Conservation (phyloP, 2,329 filamentous ascomycete species). For the Aspergillus unguis region DNA sequence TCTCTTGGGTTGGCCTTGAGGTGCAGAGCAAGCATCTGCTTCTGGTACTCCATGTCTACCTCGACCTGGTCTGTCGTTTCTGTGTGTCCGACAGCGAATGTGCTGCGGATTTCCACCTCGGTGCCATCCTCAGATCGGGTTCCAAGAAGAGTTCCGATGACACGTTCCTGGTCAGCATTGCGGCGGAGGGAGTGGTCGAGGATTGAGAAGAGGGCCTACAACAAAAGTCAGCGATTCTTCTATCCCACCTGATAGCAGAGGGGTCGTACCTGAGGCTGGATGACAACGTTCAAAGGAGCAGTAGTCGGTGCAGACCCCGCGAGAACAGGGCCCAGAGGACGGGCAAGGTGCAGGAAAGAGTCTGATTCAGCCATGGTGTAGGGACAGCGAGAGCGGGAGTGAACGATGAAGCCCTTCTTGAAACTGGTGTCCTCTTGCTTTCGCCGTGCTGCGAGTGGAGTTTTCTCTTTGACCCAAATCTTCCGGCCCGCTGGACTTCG, state of each 20-base stretch:
- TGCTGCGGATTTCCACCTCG: slow-evolving; percentile 92
- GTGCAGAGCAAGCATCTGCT: slow-evolving; percentile 95
- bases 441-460: slow-evolving; percentile 29
- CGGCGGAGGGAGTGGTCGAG: slow-evolving; percentile 90
- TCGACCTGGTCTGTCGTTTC: slow-evolving; percentile 98
- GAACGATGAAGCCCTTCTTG: slow-evolving; percentile 2
- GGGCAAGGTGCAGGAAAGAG: slow-evolving; percentile 89
- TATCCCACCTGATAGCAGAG: neutral
- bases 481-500: slow-evolving; percentile 24
- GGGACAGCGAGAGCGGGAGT: slow-evolving; percentile 25
- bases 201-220: slow-evolving; percentile 61
- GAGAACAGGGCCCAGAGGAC: slow-evolving; percentile 79
- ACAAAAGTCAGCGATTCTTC: slow-evolving; percentile 16
- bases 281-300: slow-evolving; percentile 86
- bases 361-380: slow-evolving; percentile 77
- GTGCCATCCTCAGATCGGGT: slow-evolving; percentile 93
- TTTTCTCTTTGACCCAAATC: slow-evolving; percentile 31
- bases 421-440: slow-evolving; percentile 18
- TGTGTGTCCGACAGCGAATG: slow-evolving; percentile 97
- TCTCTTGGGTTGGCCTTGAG: slow-evolving; percentile 93
- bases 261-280: slow-evolving; percentile 81
- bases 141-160: slow-evolving; percentile 93
- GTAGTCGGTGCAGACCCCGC: slow-evolving; percentile 79
- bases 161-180: slow-evolving; percentile 86
- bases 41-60: slow-evolving; percentile 99